Conservation (phyloP, 2,329 filamentous ascomycete species). For the Fusarium pseudoanthophilum region DNA sequence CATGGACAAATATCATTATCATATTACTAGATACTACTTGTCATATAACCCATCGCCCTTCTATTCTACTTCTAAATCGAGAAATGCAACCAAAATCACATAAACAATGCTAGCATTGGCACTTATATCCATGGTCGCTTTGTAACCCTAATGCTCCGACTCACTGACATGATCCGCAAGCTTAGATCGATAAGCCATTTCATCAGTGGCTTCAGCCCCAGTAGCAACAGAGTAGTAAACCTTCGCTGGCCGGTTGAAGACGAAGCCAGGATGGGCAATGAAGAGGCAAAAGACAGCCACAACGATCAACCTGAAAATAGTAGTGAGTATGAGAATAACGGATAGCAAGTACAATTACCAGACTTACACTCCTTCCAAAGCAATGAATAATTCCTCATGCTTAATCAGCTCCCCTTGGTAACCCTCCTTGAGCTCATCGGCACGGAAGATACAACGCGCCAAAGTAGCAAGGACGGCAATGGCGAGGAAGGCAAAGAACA, state of each 20-base stretch:
- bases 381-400: constrained; percentile 56
- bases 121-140: neutral
- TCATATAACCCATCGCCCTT: accelerated
- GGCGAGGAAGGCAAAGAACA: constrained; percentile 54
- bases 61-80: accelerated
- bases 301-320: constrained; percentile 15
- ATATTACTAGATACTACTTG: neutral
- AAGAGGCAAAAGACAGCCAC: constrained; percentile 22
- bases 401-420: constrained; percentile 61
- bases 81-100: too few species aligned
- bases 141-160: neutral
- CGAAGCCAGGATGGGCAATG: constrained; percentile 14
- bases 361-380: constrained; percentile 52
- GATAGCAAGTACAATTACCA: neutral
- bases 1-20: neutral
- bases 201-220: neutral
- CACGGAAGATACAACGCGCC: constrained; percentile 66
- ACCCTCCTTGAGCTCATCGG: constrained; percentile 66
- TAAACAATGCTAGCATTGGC: neutral
- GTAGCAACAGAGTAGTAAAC: constrained; percentile 4
- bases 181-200: neutral
- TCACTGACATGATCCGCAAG: neutral
- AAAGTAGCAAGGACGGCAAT: constrained; percentile 65
- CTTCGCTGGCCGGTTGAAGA: neutral
- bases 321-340: accelerated